These are phyloP conservation scores for Microthyrium microscopicum DNA, from an alignment of 2,329 filamentous ascomycete species.

Conservation along the genomic window DNA sequence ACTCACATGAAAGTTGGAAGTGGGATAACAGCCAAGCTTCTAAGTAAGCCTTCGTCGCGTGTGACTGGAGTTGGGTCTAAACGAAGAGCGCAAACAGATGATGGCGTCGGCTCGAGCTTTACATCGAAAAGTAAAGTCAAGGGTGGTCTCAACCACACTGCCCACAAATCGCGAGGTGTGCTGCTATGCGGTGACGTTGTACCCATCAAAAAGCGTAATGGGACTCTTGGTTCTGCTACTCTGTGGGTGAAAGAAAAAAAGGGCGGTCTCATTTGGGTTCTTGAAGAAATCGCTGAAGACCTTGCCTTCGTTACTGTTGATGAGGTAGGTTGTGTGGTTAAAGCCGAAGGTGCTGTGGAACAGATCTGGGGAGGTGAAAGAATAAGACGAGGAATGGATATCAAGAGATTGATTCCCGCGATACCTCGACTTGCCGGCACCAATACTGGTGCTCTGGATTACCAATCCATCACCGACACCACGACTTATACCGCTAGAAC, in stretches of 20 bases:
- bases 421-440: conserved; percentile 63
- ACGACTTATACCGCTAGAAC: conserved; percentile 78
- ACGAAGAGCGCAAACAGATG: conserved; percentile 48
- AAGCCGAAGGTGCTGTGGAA: conserved; percentile 56
- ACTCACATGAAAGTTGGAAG: conserved; percentile 48
- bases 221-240: conserved; percentile 78
- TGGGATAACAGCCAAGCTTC: conserved; percentile 71
- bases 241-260: conserved; percentile 98
- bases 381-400: conserved; percentile 50
- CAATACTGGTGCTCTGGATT: conserved; percentile 58
- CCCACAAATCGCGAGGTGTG: conserved; percentile 70
- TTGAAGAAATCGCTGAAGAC: conserved; percentile 95
- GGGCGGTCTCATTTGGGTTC: conserved; percentile 85
- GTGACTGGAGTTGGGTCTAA: conserved; percentile 30
- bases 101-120: conserved; percentile 35
- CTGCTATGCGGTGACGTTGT: conserved; percentile 95
- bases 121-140: conserved; percentile 31
- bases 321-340: conserved; percentile 56
- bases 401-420: conserved; percentile 63
- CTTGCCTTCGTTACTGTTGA: conserved; percentile 63
- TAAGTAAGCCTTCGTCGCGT: conserved; percentile 63
- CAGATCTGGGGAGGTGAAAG: conserved; percentile 70
- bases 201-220: conserved; percentile 91
- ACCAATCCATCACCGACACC: conserved; percentile 52
- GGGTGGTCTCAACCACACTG: conserved; percentile 47